Conservation (phyloP, 202 grass and related monocot species). For the Panicum virgatum region DNA sequence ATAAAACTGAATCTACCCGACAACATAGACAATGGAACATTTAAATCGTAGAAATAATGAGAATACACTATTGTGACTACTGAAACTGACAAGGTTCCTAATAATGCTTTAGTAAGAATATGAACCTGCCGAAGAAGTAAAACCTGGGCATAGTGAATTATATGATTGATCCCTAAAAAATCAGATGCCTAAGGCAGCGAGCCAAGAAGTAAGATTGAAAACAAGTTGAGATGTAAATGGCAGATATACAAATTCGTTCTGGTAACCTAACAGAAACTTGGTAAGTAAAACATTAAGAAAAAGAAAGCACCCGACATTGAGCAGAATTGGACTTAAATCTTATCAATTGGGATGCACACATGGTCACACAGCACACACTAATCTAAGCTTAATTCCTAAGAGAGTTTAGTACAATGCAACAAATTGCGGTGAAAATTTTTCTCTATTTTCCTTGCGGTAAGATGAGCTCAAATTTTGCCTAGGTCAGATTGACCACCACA, state of each 20-base stretch:
- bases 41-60: neutral
- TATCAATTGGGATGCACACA: neutral
- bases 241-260: neutral
- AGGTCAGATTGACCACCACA: no score
- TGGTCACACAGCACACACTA: neutral
- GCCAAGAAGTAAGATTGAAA: neutral
- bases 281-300: neutral
- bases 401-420: neutral
- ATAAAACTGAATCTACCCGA: conserved; percentile 16
- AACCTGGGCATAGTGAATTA: neutral
- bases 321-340: neutral
- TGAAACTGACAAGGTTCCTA: neutral
- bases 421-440: neutral
- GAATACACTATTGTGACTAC: neutral
- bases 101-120: neutral
- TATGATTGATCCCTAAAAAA: no score
- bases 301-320: neutral
- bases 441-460: neutral
- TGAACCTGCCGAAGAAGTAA: neutral
- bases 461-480: no score
- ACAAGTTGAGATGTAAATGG: neutral
- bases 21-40: neutral
- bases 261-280: neutral
- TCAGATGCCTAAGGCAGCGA: neutral
- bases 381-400: neutral